Percentiles rank a stretch among this genome's conserved stretches.
Conservation (phyloP, 2,329 filamentous ascomycete species). For the Cladosporium oxysporum region DNA sequence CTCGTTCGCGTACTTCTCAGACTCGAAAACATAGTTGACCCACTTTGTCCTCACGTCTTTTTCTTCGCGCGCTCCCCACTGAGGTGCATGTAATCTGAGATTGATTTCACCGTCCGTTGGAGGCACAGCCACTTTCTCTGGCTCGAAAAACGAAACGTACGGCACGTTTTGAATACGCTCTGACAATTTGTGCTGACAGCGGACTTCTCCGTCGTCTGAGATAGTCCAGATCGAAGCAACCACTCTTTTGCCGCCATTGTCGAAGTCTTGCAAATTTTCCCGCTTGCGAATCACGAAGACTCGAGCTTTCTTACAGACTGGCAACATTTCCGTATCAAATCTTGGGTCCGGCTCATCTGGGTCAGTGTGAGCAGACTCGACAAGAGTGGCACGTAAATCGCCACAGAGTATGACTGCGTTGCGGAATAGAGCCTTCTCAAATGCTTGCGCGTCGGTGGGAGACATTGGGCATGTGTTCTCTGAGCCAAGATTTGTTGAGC, state of each 20-base stretch:
- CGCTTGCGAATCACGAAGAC: constrained; percentile 48
- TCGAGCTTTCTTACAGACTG: constrained; percentile 42
- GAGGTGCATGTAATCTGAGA: constrained; percentile 43
- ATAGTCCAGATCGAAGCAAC: constrained; percentile 50
- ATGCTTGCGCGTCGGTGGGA: constrained; percentile 25
- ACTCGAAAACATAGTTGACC: constrained; percentile 48
- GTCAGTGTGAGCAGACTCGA: constrained; percentile 45
- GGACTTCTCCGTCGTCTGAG: constrained; percentile 44
- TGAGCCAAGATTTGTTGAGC: not conserved
- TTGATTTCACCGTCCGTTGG: constrained; percentile 34
- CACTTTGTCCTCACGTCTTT: constrained; percentile 44
- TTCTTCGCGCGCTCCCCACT: constrained; percentile 38
- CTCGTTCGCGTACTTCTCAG: constrained; percentile 36
- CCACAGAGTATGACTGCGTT: constrained; percentile 49
- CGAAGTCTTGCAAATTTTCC: constrained; percentile 33
- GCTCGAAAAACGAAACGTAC: constrained; percentile 48
- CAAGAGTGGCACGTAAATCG: constrained; percentile 43
- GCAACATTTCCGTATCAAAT: constrained; percentile 44
- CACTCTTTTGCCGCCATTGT: constrained; percentile 40
- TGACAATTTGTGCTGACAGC: constrained; percentile 47
- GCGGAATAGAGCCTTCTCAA: constrained; percentile 45
- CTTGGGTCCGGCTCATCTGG: constrained; percentile 38
- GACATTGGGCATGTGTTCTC: not conserved
- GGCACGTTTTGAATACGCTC: constrained; percentile 45
- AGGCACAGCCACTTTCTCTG: constrained; percentile 46